phyloP scores from a whole-genome alignment of 2,329 filamentous ascomycete species.

The Cladobotryum protrusum region DNA sequence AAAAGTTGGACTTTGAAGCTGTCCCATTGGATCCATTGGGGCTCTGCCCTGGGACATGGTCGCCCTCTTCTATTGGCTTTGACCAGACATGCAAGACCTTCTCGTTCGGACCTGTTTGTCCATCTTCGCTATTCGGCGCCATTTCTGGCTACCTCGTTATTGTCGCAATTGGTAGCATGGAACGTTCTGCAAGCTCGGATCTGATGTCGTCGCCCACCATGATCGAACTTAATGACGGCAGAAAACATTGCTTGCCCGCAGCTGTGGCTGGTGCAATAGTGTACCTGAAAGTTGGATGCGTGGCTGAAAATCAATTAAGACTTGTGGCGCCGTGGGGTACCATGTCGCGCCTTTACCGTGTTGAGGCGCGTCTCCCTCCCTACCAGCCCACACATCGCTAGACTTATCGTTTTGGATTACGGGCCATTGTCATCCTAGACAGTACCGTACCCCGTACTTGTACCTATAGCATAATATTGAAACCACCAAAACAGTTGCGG shows the following conservation, averaged over 20 bases:
- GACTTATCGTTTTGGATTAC: neutral
- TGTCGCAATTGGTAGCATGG: constrained; percentile 8
- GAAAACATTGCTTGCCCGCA: constrained; percentile 1
- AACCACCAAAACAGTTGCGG: neutral
- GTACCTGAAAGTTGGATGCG: constrained; percentile 1
- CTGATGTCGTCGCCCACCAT: neutral
- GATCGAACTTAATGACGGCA: constrained; percentile 1
- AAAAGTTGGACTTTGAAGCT: constrained; percentile 24
- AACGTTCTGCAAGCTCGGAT: neutral
- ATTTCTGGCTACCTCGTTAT: constrained; percentile 29
- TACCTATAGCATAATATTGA: neutral
- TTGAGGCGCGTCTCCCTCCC: constrained; percentile 26
- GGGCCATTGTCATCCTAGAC: neutral
- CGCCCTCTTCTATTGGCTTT: constrained; percentile 25
- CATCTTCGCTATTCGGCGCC: constrained; percentile 26
- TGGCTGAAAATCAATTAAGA: constrained; percentile 29
- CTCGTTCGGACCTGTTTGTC: constrained; percentile 19
- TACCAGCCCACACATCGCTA: constrained; percentile 5
- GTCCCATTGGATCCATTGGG: constrained; percentile 5
- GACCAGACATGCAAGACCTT: constrained; percentile 33
- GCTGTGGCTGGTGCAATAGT: constrained; percentile 6
- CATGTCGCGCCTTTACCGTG: constrained; percentile 26
- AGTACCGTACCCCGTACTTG: neutral
- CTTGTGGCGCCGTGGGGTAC: constrained; percentile 17
- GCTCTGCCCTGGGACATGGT: constrained; percentile 12